Evolutionary conservation across 2,329 filamentous ascomycete genomes (phyloP), one percentile per base, ranked within the genome.

Genomic region (Chrysoporthe deuterocubensis): DNA sequence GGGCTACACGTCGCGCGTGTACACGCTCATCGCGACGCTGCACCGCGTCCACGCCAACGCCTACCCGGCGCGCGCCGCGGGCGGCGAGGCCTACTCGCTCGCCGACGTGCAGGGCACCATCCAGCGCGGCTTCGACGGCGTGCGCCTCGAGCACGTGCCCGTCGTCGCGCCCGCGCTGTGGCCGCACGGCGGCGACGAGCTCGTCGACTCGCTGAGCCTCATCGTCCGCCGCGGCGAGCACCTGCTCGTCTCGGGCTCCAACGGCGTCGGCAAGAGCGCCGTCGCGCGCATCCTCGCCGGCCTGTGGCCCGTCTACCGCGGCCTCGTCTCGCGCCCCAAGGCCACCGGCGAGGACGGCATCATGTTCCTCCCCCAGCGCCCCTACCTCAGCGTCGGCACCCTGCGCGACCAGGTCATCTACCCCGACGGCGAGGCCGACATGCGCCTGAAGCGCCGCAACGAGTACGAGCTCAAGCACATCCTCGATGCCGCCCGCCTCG

Each of bases 321-420:
- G 96, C 2, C 84, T 99, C 2, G 93, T 97, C 21, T 96, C 92
- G 68, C 89, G 94, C 1, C 95, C 96, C 2, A 93, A 96, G 75
- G 86, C 83, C 50, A 87, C 88, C 54, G 94, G 94, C 50, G 86
- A 90, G 70, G 95, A 98, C 72, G 96, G 96, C 68, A 97, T 99
- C 81, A 98, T 99, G 94, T 98, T 99, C 81, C 85, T 99, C 13
- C 96, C 96, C 0, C 96, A 99, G 78, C 87, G 95, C 18, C 94
- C 95, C 0, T 98, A 98, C 75, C 87, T 98, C 44, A 95, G 90
- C 77, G 92, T 95, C 32, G 96, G 96, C 46, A 98, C 96, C 1
- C 84, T 98, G 11, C 91, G 96, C 37, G 96, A 99, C 75, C 96
- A 99, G 81, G 93, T 99, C 74, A 97, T 98, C 76, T 99, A 99